A percentile compares a stretch with the other conserved stretches of the same genome.
Conservation (phyloP, 208 protist species). For the Endotrypanum monterogeii region DNA sequence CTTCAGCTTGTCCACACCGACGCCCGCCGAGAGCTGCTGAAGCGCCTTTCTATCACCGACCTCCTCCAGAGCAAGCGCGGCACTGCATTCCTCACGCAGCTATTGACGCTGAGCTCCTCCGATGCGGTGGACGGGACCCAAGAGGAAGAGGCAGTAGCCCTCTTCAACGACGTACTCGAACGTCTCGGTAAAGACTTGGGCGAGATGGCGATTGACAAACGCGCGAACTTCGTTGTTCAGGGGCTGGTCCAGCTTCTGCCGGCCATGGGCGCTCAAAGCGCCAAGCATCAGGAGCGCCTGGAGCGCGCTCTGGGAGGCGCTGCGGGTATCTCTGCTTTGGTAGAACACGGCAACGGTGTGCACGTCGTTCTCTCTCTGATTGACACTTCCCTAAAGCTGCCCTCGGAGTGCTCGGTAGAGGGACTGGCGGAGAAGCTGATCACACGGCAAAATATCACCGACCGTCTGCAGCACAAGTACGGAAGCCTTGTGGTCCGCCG, state of each 20-base stretch:
- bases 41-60: constrained; percentile 38
- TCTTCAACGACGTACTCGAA: constrained; percentile 49
- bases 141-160: constrained; percentile 32
- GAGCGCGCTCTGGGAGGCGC: constrained; percentile 49
- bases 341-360: constrained; percentile 61
- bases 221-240: constrained; percentile 89
- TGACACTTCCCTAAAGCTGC: constrained; percentile 43
- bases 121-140: constrained; percentile 3
- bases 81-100: constrained; percentile 61
- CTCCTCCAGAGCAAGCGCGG: constrained; percentile 76
- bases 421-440: constrained; percentile 54
- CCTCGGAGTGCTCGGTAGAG: constrained; percentile 43
- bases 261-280: constrained; percentile 27
- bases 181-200: constrained; percentile 41
- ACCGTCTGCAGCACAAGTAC: constrained; percentile 59
- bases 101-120: constrained; percentile 34
- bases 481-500: constrained; percentile 78
- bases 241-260: constrained; percentile 55
- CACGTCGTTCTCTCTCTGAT: constrained; percentile 72
- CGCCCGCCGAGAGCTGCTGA: constrained; percentile 46
- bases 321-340: constrained; percentile 45
- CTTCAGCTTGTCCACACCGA: constrained; percentile 47
- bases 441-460: constrained; percentile 45
- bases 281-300: constrained; percentile 42
- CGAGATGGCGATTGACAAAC: constrained; percentile 65